Conservation (phyloP, 2,329 filamentous ascomycete genomes). For the Anthostomella pinea region DNA sequence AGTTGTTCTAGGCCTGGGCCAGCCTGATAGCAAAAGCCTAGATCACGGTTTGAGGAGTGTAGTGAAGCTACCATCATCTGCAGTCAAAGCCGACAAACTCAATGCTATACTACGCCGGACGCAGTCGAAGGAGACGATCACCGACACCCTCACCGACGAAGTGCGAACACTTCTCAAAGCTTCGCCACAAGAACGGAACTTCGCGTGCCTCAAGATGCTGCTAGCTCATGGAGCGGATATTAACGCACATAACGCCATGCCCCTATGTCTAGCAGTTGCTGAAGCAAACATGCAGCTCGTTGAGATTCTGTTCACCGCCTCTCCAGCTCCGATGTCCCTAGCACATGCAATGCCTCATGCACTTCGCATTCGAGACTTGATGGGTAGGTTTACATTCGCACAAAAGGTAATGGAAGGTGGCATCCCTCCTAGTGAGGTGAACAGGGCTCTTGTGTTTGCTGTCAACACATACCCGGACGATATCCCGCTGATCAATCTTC, state of each 20-base stretch:
- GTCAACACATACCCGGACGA: slow-evolving; percentile 48
- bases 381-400: slow-evolving; percentile 50
- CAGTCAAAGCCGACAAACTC: slow-evolving; percentile 49
- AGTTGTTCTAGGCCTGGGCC: slow-evolving; percentile 44
- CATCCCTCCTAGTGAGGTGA: slow-evolving; percentile 46
- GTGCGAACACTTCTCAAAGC: slow-evolving; percentile 44
- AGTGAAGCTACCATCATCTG: slow-evolving; percentile 40
- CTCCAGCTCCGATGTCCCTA: slow-evolving; percentile 42
- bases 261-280: slow-evolving; percentile 50
- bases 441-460: slow-evolving; percentile 50
- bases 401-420: slow-evolving; percentile 49
- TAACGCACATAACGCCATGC: slow-evolving; percentile 50
- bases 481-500: slow-evolving; percentile 42
- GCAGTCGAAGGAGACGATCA: slow-evolving; percentile 42
- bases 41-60: slow-evolving; percentile 42
- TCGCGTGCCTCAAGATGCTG: slow-evolving; percentile 45
- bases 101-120: slow-evolving; percentile 43
- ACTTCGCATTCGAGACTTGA: slow-evolving; percentile 48
- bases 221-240: slow-evolving; percentile 52
- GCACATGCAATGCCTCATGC: slow-evolving; percentile 51
- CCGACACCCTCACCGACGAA: slow-evolving; percentile 48
- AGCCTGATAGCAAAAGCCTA: slow-evolving; percentile 43
- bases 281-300: slow-evolving; percentile 43
- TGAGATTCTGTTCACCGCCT: slow-evolving; percentile 45
- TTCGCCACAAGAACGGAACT: slow-evolving; percentile 35